Evolutionary conservation across 805 yeast genomes (phyloP), one percentile per base, ranked within the genome.

Genomic region (Isabelozyma rhagii): DNA sequence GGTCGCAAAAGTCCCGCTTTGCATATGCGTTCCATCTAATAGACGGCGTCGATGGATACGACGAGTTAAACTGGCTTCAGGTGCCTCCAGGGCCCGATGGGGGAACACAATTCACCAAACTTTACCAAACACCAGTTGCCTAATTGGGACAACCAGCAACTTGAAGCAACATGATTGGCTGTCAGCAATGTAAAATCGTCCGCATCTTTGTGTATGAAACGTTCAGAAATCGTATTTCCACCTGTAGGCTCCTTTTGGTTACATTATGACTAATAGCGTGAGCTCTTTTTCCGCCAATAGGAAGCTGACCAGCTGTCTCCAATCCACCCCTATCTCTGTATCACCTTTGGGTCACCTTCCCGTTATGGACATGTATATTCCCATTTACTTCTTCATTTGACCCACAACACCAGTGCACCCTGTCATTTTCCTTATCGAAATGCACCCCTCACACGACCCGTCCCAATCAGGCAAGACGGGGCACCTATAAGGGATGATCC

Each of bases 21-120:
- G 94, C 91, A 0, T 88, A 87, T 65, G 85, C 94, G 0, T 88
- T 88, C 67, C 96, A 88, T 61, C 77, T 85, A 42, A 85, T 88
- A 49, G 94, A 88, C 47, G 93, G 93, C 2, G 65, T 53, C 1
- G 70, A 79, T 10, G 63, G 75, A 25, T 88, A 86, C 58, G 94
- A 87, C 61, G 67, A 69, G 18, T 64, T 73, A 58, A 87, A 87
- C 61, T 88, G 96, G 94, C 73, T 87, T 36, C 96, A 88, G 60
- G 82, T 87, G 4, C 94, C 94, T 2, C 79, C 85, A 0, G 59
- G 78, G 4, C 53, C 57, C 7, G 68, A 67, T 10, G 92, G 93
- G 0, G 87, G 89, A 1, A 63, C 75, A 0, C 68, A 83, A 13
- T 86, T 87, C 53, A 77, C 83, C 11, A 80, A 75, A 59, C 62